These are phyloP conservation scores for Cryptococcus deneoformans DNA, from an alignment of 1,284 basidiomycete genomes.

Conservation along the genomic window DNA sequence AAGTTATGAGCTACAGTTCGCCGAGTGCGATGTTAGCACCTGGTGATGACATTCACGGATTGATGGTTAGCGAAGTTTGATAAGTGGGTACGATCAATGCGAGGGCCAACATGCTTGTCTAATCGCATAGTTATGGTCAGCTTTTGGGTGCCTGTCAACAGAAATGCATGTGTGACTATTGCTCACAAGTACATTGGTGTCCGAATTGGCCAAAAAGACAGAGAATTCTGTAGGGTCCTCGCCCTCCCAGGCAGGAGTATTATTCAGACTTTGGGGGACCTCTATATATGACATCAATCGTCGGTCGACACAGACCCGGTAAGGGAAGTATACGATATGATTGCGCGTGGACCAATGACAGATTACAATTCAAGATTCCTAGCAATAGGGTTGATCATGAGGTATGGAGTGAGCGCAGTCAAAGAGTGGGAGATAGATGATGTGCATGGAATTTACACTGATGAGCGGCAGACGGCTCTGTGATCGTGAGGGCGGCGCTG, in stretches of 20 bases:
- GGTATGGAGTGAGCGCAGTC: neutral
- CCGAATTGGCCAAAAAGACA: slow-evolving; percentile 37
- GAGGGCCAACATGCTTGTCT: slow-evolving; percentile 34
- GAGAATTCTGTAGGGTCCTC: slow-evolving; percentile 26
- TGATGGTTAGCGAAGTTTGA: slow-evolving; percentile 29
- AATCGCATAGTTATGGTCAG: neutral
- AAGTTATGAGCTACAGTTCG: neutral
- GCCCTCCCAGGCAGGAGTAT: slow-evolving; percentile 39
- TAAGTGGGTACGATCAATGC: slow-evolving; percentile 20
- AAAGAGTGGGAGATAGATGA: neutral
- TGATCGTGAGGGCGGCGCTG: slow-evolving; percentile 20
- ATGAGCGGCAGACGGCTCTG: slow-evolving; percentile 22
- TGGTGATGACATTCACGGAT: slow-evolving; percentile 24
- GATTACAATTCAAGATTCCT: neutral
- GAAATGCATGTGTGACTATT: neutral
- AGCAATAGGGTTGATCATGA: neutral
- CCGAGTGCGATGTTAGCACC: neutral
- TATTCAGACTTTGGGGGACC: slow-evolving; percentile 36
- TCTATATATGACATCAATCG: slow-evolving; percentile 15
- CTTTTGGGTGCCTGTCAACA: neutral
- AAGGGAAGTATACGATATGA: neutral
- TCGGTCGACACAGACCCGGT: neutral
- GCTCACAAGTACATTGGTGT: slow-evolving; percentile 34
- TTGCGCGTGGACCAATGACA: neutral
- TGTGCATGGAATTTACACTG: slow-evolving; percentile 24